A percentile compares a stretch with the other conserved stretches of the same genome.
Evolutionary conservation across 2,329 filamentous ascomycete genomes (phyloP).

Genomic region (Aspergillus intermedius): DNA sequence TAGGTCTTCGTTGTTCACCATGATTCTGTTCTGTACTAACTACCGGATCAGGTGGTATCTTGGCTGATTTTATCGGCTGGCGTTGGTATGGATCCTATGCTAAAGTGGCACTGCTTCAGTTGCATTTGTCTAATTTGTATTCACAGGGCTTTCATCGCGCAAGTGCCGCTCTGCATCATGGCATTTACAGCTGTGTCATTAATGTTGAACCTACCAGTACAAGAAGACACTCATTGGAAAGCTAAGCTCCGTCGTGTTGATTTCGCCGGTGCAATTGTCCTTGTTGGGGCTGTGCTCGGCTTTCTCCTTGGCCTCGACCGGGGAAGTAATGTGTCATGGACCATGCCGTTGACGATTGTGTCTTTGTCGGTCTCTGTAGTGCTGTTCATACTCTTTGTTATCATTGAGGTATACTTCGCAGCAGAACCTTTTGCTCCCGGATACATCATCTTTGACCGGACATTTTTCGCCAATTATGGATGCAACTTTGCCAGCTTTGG

Average conservation of each 20-base stretch:
- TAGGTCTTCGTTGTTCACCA: constrained; percentile 2
- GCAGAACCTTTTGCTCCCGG: constrained; percentile 67
- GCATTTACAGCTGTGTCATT: constrained; percentile 59
- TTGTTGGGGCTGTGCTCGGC: constrained; percentile 59
- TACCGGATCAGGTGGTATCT: constrained; percentile 45
- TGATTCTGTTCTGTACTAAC: constrained; percentile 10
- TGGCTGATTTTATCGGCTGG: constrained; percentile 71
- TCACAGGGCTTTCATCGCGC: constrained; percentile 61
- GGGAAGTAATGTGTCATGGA: constrained; percentile 67
- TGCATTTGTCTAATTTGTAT: not conserved
- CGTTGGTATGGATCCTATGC: constrained; percentile 50
- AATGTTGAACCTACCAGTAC: constrained; percentile 56
- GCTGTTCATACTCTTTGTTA: constrained; percentile 60
- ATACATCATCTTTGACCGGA: constrained; percentile 62
- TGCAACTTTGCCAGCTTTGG: constrained; percentile 67
- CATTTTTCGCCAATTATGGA: constrained; percentile 60
- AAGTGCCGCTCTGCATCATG: constrained; percentile 61
- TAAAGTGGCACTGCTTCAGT: not conserved
- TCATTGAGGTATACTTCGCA: constrained; percentile 63
- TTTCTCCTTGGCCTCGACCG: constrained; percentile 65
- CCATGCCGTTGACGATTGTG: constrained; percentile 50
- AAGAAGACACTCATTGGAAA: constrained; percentile 56
- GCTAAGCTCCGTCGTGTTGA: constrained; percentile 63
- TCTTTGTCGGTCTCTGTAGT: constrained; percentile 51
- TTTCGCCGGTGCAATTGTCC: constrained; percentile 62